Conservation (phyloP, 495 filamentous ascomycete genomes). For the Penicillium fimorum region DNA sequence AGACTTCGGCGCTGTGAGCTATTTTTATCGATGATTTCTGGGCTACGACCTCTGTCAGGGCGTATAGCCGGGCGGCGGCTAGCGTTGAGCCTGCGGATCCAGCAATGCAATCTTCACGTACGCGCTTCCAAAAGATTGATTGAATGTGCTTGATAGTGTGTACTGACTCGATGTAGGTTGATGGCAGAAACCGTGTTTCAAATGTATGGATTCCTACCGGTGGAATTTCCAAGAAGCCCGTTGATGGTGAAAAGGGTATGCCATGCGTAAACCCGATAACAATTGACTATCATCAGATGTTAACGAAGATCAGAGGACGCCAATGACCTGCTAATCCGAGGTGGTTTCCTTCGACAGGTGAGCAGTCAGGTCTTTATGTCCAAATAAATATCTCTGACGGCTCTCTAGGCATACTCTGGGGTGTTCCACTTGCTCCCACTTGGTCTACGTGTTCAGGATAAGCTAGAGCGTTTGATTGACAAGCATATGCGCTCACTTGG, state of each 20-base stretch:
- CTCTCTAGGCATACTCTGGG: slow-evolving; percentile 69
- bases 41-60: slow-evolving; percentile 5
- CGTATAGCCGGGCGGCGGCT: slow-evolving; percentile 14
- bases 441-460: slow-evolving; percentile 85
- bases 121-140: slow-evolving; percentile 7
- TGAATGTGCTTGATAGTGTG: slow-evolving; percentile 7
- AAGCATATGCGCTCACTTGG: slow-evolving; percentile 81
- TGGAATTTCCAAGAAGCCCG: slow-evolving; percentile 59
- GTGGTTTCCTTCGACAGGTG: slow-evolving; percentile 79
- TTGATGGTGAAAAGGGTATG: slow-evolving; percentile 45
- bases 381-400: not conserved
- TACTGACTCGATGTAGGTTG: slow-evolving; percentile 37
- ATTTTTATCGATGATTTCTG: slow-evolving; percentile 16
- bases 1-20: not conserved
- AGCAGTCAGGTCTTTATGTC: slow-evolving; percentile 4
- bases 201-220: slow-evolving; percentile 76
- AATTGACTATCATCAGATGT: slow-evolving; percentile 1
- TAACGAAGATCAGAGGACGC: slow-evolving; percentile 53
- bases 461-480: slow-evolving; percentile 80
- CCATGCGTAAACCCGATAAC: not conserved
- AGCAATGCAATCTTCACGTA: slow-evolving; percentile 31
- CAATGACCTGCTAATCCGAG: slow-evolving; percentile 70
- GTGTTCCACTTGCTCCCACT: slow-evolving; percentile 92
- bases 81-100: slow-evolving; percentile 13
- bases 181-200: slow-evolving; percentile 63